A percentile compares a stretch with the other conserved stretches of the same genome.
phyloP scores from a whole-genome alignment of 306 rosid genomes.

The Carpinus fangiana region DNA sequence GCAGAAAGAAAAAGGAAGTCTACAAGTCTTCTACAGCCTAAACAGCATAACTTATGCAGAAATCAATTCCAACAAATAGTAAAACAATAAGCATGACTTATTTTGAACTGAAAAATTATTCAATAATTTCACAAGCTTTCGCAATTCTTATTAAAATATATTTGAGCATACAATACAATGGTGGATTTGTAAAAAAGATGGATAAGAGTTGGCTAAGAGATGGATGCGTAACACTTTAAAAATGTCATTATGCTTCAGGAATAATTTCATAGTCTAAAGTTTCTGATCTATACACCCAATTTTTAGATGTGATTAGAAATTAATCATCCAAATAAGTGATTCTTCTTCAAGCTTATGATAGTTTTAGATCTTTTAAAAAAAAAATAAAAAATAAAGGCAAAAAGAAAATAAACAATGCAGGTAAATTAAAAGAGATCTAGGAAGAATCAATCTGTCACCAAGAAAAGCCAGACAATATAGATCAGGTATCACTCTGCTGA shows the following conservation, averaged over 20 bases:
- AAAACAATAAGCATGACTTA: not conserved
- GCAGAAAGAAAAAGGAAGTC: too few species aligned
- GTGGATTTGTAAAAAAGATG: too few species aligned
- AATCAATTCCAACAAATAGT: not conserved
- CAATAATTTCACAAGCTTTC: not conserved
- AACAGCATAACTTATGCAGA: not conserved
- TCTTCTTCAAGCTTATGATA: slow-evolving; percentile 22
- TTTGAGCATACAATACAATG: not conserved
- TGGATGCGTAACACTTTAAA: not conserved
- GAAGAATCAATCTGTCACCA: not conserved
- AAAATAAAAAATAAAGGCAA: not conserved
- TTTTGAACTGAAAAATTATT: not conserved
- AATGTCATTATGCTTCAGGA: not conserved
- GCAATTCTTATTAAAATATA: not conserved
- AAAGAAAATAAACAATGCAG: not conserved
- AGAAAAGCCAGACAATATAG: not conserved
- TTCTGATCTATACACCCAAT: not conserved
- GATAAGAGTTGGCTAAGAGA: too few species aligned
- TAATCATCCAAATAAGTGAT: slow-evolving; percentile 9
- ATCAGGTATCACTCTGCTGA: not conserved
- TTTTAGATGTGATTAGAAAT: not conserved
- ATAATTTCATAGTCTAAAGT: not conserved
- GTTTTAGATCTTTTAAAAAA: not conserved
- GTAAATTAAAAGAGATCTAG: not conserved
- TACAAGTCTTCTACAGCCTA: not conserved